phyloP scores from a whole-genome alignment of 352 stramenopile genomes.

The Globisporangium mamillatum region DNA sequence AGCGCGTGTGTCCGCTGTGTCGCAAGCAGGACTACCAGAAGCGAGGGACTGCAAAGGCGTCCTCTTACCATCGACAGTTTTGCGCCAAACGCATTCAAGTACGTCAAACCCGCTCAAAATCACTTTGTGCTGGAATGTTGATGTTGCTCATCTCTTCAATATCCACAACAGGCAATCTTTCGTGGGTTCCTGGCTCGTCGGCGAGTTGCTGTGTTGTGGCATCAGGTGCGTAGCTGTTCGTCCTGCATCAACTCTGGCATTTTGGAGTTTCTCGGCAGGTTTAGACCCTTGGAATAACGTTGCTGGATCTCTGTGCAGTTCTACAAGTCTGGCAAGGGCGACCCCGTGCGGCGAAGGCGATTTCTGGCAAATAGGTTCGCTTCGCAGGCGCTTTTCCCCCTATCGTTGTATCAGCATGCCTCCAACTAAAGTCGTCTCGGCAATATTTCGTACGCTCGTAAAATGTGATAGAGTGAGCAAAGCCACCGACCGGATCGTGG shows the following conservation, averaged over 20 bases:
- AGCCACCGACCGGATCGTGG: constrained; percentile 54
- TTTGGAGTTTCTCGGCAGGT: not conserved
- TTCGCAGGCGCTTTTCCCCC: not conserved
- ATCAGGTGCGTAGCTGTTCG: constrained; percentile 21
- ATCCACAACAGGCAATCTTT: constrained; percentile 24
- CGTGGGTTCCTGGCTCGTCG: constrained; percentile 34
- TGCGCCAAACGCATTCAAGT: constrained; percentile 66
- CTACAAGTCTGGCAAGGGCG: constrained; percentile 60
- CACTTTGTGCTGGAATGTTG: no score
- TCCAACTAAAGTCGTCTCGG: not conserved
- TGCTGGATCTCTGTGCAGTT: constrained; percentile 33
- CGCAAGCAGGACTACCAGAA: constrained; percentile 86
- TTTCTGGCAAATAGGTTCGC: constrained; percentile 69
- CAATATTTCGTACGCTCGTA: not conserved
- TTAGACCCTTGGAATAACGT: not conserved
- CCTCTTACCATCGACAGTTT: constrained; percentile 41
- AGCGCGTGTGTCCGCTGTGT: constrained; percentile 80
- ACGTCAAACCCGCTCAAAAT: not conserved
- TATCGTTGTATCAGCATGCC: not conserved
- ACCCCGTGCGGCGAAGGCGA: constrained; percentile 37
- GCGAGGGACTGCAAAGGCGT: constrained; percentile 45
- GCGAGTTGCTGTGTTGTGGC: constrained; percentile 24
- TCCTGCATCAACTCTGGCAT: not conserved
- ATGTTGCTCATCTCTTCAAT: no score
- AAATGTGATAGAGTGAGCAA: constrained; percentile 37